Base-by-base conservation (phyloP, 139 green algal species). In the Asterochloris erici region DNA sequence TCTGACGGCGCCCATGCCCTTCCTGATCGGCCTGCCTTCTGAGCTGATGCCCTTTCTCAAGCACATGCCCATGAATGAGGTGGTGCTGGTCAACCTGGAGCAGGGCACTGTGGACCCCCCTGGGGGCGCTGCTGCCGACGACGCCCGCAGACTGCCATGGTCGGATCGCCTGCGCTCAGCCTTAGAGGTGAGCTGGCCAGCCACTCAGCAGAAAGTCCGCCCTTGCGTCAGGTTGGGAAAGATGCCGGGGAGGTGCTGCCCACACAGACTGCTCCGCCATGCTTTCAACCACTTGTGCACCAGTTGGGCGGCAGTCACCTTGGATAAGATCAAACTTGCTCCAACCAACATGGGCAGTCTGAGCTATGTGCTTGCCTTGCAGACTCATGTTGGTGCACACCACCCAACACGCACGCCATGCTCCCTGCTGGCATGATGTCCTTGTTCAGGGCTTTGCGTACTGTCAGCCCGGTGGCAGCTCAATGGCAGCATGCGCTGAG, bases 1-100 rank as follows among this genome's bases (percentile, higher is more conserved):
- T 88, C 88, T 96, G 77, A 80, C 86, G 0, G 93, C 93, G 2
- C 93, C 93, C 38, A 95, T 96, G 89, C 93, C 93, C 26, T 96
- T 94, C 82, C 84, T 96, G n/a, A 87, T 95, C 17, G 93, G 93
- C 62, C 68, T 96, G 66, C 91, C 87, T 62, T 87, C 88, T 11
- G 81, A 92, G 24, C 83, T 92, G 84, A 85, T 94, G 85, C 87
- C 86, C 1, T 74, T 78, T 63, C 83, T 95, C 29, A 83, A 87
- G 19, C 77, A 81, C 28, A 87, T 93, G 64, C 73, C 85, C 2
- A 89, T 96, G 85, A 87, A 91, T 24, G 91, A 95, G 85, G 86
- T 92, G 38, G 85, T 87, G 12, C 28, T 94, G 54, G 81, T 94
- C 11, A 87, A 94, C 81, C 88, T 94, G 64, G 91, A 94, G 79